Percentiles rank a stretch among this genome's conserved stretches.
phyloP scores from a whole-genome alignment of 768 basidiomycete species.

The Pleurotus platypus region DNA sequence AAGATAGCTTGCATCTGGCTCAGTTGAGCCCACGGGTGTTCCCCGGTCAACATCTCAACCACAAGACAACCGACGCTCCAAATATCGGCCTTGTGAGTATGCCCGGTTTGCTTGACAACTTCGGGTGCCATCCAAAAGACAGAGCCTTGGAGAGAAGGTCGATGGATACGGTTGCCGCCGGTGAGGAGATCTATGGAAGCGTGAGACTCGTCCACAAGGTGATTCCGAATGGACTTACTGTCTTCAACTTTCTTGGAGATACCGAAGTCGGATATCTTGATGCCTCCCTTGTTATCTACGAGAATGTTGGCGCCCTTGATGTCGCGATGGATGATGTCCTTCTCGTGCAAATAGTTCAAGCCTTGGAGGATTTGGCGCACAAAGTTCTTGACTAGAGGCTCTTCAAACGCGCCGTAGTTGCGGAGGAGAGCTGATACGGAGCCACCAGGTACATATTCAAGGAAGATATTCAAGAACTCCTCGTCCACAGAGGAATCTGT shows the following conservation, averaged over 20 bases:
- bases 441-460: conserved; percentile 95
- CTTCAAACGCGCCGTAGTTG: conserved; percentile 94
- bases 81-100: conserved; percentile 91
- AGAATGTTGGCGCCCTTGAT: conserved; percentile 99
- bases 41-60: conserved; percentile 95
- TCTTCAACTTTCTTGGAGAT: conserved; percentile 97
- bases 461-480: conserved; percentile 89
- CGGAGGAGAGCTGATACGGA: conserved; percentile 86
- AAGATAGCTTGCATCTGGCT: conserved; percentile 99
- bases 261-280: conserved; percentile 96
- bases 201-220: not conserved
- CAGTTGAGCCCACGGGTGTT: conserved; percentile 93
- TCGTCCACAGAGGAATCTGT: conserved; percentile 92
- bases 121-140: conserved; percentile 99
- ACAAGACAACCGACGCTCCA: conserved; percentile 96
- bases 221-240: conserved; percentile 52
- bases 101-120: conserved; percentile 92
- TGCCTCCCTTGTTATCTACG: conserved; percentile 95
- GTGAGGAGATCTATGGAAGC: conserved; percentile 34
- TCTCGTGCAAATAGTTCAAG: conserved; percentile 86
- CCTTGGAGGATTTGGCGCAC: conserved; percentile 89
- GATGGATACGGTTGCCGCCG: conserved; percentile 66
- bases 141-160: conserved; percentile 94
- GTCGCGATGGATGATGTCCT: conserved; percentile 95
- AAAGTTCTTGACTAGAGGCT: conserved; percentile 87